phyloP scores from a whole-genome alignment of 2,329 filamentous ascomycete species.

The Epichloe baconii region DNA sequence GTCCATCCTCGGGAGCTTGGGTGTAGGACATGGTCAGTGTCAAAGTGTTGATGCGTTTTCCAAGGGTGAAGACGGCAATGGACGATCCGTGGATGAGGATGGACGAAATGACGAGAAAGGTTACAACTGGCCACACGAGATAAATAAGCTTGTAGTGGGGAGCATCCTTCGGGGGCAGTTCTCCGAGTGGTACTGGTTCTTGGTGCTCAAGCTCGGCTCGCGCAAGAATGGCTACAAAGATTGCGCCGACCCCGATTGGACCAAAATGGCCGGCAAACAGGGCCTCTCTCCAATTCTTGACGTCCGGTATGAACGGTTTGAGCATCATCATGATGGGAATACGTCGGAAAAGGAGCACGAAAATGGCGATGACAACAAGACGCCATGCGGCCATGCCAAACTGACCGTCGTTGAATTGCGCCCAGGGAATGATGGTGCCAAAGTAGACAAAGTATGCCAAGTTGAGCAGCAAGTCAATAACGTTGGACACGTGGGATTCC shows the following conservation, averaged over 20 bases:
- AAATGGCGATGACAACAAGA: conserved; percentile 80
- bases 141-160: conserved; percentile 59
- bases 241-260: conserved; percentile 90
- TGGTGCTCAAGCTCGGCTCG: conserved; percentile 78
- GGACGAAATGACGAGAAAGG: conserved; percentile 86
- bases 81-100: conserved; percentile 97
- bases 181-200: conserved; percentile 57
- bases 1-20: conserved; percentile 72
- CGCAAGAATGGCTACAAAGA: conserved; percentile 88
- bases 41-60: conserved; percentile 95
- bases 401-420: conserved; percentile 64
- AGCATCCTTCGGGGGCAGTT: conserved; percentile 40
- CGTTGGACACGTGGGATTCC: conserved; percentile 96
- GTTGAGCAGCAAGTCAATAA: conserved; percentile 94
- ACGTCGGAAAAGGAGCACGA: conserved; percentile 90
- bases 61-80: conserved; percentile 90
- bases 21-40: conserved; percentile 96
- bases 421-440: conserved; percentile 94
- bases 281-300: conserved; percentile 96
- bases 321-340: conserved; percentile 88
- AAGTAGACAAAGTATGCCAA: conserved; percentile 97
- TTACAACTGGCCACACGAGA: conserved; percentile 89
- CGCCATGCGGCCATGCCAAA: conserved; percentile 78
- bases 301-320: conserved; percentile 87
- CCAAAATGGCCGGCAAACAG: conserved; percentile 96